phyloP scores from a whole-genome alignment of 2,329 filamentous ascomycete genomes.

The Harringtonia aguacate region DNA sequence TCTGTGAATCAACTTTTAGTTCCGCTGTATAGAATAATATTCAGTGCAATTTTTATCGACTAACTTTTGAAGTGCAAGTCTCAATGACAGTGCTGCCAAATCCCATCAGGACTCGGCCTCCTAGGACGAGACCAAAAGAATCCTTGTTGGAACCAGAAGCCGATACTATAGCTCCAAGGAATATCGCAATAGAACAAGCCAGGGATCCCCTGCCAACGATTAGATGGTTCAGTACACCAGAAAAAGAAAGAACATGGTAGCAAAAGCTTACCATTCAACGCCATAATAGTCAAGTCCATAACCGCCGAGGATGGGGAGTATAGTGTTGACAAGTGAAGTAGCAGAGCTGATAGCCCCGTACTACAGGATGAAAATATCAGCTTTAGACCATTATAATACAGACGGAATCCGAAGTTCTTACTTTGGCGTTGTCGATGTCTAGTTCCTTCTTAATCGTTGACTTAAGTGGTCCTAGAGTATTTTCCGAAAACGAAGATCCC shows the following conservation, averaged over 20 bases:
- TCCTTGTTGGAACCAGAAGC: constrained; percentile 14
- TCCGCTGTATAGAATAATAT: no score
- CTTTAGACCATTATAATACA: not conserved
- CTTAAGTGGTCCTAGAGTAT: constrained; percentile 16
- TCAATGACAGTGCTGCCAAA: constrained; percentile 18
- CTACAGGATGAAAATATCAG: not conserved
- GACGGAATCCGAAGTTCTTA: not conserved
- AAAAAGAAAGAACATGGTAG: not conserved
- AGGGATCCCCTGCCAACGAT: constrained; percentile 11
- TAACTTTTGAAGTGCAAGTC: constrained; percentile 16
- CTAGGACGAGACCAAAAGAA: constrained; percentile 13
- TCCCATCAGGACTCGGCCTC: constrained; percentile 16
- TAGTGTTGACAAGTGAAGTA: constrained; percentile 15
- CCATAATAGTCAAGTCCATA: constrained; percentile 17
- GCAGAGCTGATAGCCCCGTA: constrained; percentile 16
- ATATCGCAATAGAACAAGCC: constrained; percentile 14
- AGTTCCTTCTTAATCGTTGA: constrained; percentile 12
- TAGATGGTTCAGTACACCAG: not conserved
- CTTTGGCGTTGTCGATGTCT: constrained; percentile 13
- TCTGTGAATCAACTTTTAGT: constrained; percentile 6
- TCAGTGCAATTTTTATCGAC: constrained; percentile 1
- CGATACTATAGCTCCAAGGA: constrained; percentile 15
- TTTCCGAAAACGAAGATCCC: constrained; percentile 17
- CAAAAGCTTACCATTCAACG: constrained; percentile 13
- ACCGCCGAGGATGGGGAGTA: constrained; percentile 17